Evolutionary conservation across 2,329 filamentous ascomycete genomes (phyloP).

Genomic region (Aspergillus flavus): DNA sequence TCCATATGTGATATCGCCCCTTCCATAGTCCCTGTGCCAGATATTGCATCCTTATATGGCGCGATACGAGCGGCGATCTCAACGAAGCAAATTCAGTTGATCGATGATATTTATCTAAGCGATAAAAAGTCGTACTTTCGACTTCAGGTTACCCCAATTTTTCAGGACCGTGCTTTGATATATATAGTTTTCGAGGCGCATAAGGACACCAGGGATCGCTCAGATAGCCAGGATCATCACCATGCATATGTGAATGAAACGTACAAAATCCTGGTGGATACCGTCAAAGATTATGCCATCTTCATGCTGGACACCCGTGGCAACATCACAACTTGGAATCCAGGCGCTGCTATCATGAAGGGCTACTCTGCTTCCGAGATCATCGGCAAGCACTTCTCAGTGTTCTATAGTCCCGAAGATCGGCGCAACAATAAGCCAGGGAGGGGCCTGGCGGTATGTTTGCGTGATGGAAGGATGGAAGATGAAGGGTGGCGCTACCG

Average conservation of each 20-base stretch:
- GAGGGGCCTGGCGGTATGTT: constrained; percentile 54
- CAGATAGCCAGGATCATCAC: constrained; percentile 34
- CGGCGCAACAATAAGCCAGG: constrained; percentile 52
- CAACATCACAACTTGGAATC: constrained; percentile 62
- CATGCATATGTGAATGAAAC: constrained; percentile 55
- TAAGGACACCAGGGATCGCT: constrained; percentile 37
- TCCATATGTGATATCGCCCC: constrained; percentile 46
- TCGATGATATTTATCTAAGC: constrained; percentile 32
- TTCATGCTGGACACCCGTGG: constrained; percentile 62
- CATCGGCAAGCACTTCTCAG: constrained; percentile 60
- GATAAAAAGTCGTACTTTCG: constrained; percentile 21
- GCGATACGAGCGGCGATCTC: constrained; percentile 42
- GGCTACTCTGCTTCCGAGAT: constrained; percentile 59
- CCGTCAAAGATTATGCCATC: constrained; percentile 65
- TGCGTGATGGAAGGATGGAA: constrained; percentile 59
- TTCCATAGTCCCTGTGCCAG: constrained; percentile 35
- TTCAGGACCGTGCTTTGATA: constrained; percentile 40
- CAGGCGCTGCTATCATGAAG: constrained; percentile 58
- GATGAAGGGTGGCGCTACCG: constrained; percentile 64
- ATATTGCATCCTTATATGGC: constrained; percentile 39
- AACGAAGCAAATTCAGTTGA: constrained; percentile 37
- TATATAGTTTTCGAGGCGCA: constrained; percentile 49
- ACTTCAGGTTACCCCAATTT: constrained; percentile 48
- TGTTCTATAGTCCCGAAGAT: constrained; percentile 59
- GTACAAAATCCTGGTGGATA: constrained; percentile 64